Percentiles rank a stretch among this genome's conserved stretches.
phyloP scores from a whole-genome alignment of 1,284 basidiomycete genomes.

The Veloporphyrellus conicus region DNA sequence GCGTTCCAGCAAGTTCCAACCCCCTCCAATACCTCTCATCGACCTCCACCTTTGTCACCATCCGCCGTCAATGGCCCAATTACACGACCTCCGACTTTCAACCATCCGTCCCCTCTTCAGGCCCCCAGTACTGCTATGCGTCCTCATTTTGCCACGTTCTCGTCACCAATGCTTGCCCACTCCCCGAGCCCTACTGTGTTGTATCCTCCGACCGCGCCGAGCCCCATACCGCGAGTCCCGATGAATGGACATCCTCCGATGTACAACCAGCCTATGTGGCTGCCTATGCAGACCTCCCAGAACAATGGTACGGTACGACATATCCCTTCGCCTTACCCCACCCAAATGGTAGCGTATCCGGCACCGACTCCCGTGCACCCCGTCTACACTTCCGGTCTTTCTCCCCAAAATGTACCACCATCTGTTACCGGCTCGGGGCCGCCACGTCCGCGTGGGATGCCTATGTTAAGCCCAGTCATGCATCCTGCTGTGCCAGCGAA shows the following conservation, averaged over 20 bases:
- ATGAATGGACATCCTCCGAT: slow-evolving; percentile 56
- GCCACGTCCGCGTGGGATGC: slow-evolving; percentile 46
- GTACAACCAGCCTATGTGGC: slow-evolving; percentile 64
- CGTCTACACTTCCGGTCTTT: slow-evolving; percentile 49
- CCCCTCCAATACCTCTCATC: slow-evolving; percentile 44
- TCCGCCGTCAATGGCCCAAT: slow-evolving; percentile 45
- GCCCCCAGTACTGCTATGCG: slow-evolving; percentile 45
- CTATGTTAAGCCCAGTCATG: slow-evolving; percentile 67
- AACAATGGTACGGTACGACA: slow-evolving; percentile 53
- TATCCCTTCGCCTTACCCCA: slow-evolving; percentile 57
- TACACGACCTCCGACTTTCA: slow-evolving; percentile 39
- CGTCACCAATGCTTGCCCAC: slow-evolving; percentile 65
- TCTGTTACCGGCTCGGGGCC: slow-evolving; percentile 41
- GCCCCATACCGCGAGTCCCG: slow-evolving; percentile 60
- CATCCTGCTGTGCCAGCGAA: slow-evolving; percentile 45
- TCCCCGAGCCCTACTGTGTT: slow-evolving; percentile 59
- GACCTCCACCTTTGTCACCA: slow-evolving; percentile 45
- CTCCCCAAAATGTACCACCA: slow-evolving; percentile 40
- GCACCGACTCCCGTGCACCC: slow-evolving; percentile 45
- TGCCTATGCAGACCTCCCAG: slow-evolving; percentile 49
- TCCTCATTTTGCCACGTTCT: slow-evolving; percentile 54
- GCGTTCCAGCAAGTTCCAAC: slow-evolving; percentile 77
- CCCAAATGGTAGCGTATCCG: slow-evolving; percentile 60
- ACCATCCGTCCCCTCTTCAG: slow-evolving; percentile 36
- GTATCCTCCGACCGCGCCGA: slow-evolving; percentile 58